Base-by-base conservation (phyloP, 768 basidiomycete species). In the Piloderma croceum region DNA sequence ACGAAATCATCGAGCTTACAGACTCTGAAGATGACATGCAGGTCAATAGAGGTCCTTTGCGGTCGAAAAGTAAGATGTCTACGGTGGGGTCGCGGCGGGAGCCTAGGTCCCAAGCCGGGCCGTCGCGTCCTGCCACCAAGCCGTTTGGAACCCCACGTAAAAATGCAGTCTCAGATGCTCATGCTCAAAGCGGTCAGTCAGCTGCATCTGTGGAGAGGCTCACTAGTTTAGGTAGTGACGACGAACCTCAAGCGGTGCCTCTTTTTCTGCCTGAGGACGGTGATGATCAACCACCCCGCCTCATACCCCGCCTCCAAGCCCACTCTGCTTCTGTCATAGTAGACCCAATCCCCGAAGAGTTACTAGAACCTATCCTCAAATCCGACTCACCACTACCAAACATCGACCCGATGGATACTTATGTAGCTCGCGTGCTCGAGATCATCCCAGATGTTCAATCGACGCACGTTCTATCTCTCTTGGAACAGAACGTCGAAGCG, bases 391-490 rank as follows among this genome's bases (percentile, higher is more conserved):
- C 12, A 23, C 46, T 2, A 47, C 42, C 3, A 45, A 43, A 6
- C 48, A 49, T 7, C 56, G 58, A 19, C 56, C 57, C 20, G 20
- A 50, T 39, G 41, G 63, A 43, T 44, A 49, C 41, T 13, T 59
- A 52, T 32, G 44, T 81, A 22, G 68, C 73, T 2, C 76, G 68
- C 31, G 67, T 86, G 22, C 63, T 83, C 25, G 82, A 85, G 50
- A 73, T 89, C 33, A 57, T 87, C 10, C 86, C 86, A 0, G 82
- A 87, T 48, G 81, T 86, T 18, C 67, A 73, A 17, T 76, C 79
- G 0, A 48, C 38, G 27, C 70, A 86, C 47, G 72, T 71, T 10
- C 53, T 67, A 18, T 45, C 55, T 2, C 73, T 85, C 23, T 52
- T 85, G 22, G 58, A 67, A 25, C 53, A 67, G 32, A 62, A 73